Evolutionary conservation across 1,139 yeast species (phyloP).

Genomic region (Candida pseudoviswanathii): DNA sequence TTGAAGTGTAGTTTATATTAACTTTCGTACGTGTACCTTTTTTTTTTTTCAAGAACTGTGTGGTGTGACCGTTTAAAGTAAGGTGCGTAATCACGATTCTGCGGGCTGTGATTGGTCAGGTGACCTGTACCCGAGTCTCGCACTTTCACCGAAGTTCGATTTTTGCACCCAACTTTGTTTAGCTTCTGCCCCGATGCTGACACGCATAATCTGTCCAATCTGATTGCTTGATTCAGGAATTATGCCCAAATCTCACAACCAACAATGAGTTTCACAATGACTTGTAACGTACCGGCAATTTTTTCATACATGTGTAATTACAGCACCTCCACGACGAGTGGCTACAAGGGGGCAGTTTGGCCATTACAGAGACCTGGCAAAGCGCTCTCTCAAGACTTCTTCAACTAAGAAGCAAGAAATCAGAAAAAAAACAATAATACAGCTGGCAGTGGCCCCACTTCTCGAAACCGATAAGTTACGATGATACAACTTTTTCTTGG

Average conservation of each 20-base stretch:
- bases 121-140: not conserved
- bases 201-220: not conserved
- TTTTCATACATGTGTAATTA: too few relatives aligned
- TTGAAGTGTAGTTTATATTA: not conserved
- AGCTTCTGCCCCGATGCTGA: not conserved
- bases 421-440: not conserved
- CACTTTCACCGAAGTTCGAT: slow-evolving; percentile 4
- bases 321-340: too few relatives aligned
- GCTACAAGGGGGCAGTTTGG: too few relatives aligned
- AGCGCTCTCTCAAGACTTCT: too few relatives aligned
- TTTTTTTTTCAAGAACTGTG: not conserved
- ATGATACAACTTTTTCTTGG: not conserved
- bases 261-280: not conserved
- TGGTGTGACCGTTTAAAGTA: not conserved
- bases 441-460: not conserved
- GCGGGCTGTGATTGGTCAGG: slow-evolving; percentile 7
- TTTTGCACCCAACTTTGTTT: slow-evolving; percentile 3
- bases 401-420: too few relatives aligned
- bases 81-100: slow-evolving; percentile 6
- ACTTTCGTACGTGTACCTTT: not conserved
- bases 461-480: not conserved
- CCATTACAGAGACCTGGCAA: too few relatives aligned
- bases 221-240: not conserved
- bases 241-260: not conserved
- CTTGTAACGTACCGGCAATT: too few relatives aligned